Conservation (phyloP, 2,329 filamentous ascomycete species). For the Fusarium proliferatum region DNA sequence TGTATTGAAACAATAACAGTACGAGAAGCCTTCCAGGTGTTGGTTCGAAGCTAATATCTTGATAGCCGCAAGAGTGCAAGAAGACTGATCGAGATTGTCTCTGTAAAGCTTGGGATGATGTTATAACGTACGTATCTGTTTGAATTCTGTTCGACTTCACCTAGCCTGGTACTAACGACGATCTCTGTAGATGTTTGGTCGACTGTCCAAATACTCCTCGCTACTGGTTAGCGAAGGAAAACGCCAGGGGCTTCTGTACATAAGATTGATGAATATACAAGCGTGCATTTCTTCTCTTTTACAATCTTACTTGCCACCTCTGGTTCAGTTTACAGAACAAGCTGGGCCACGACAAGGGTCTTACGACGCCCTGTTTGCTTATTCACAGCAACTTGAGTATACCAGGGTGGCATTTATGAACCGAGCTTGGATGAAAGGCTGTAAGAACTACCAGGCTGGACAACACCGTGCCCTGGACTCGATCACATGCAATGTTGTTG, state of each 20-base stretch:
- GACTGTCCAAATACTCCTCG: not conserved
- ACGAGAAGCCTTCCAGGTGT: not conserved
- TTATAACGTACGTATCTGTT: not conserved
- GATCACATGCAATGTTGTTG: not conserved
- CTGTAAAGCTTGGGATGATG: conserved; percentile 10
- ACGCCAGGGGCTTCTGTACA: conserved; percentile 6
- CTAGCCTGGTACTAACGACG: not conserved
- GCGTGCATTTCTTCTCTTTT: not conserved
- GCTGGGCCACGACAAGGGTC: too few species aligned
- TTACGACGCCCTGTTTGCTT: too few species aligned
- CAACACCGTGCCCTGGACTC: not conserved
- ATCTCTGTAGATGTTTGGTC: not conserved
- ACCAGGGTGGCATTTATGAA: not conserved
- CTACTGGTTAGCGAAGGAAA: conserved; percentile 15
- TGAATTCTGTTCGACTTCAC: too few species aligned
- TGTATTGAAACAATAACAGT: conserved; percentile 16
- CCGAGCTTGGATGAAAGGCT: not conserved
- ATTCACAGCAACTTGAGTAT: too few species aligned
- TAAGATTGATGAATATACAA: not conserved
- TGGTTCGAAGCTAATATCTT: not conserved
- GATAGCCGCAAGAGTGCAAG: conserved; percentile 3
- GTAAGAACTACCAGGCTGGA: not conserved
- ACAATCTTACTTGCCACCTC: too few species aligned
- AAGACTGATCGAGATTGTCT: conserved; percentile 2
- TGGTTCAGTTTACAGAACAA: too few species aligned